A percentile compares a stretch with the other conserved stretches of the same genome.
These are phyloP conservation scores for Brassica hybrid DNA, from an alignment of 441 rosid species.

Conservation along the genomic window DNA sequence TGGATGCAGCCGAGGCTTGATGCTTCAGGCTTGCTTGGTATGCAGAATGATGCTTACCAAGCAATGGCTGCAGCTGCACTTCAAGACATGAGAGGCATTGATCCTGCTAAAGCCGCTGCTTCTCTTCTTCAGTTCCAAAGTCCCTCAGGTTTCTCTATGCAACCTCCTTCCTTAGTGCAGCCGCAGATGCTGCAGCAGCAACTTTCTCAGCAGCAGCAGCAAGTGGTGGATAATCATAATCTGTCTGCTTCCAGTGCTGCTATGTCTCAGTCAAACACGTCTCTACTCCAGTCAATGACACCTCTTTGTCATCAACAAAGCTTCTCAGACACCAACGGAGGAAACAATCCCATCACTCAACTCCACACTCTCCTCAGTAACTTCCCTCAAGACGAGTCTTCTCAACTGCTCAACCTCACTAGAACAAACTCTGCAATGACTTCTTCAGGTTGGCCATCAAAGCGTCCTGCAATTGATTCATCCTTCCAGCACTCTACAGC, in stretches of 20 bases:
- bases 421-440: slow-evolving; percentile 62
- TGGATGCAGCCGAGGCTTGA: slow-evolving; percentile 97
- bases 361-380: slow-evolving; percentile 82
- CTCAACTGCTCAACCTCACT: too few species aligned
- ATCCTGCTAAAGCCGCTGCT: slow-evolving; percentile 46
- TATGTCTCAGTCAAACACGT: slow-evolving; percentile 39
- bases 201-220: slow-evolving; percentile 75
- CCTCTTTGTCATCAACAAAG: slow-evolving; percentile 53
- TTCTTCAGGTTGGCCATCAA: slow-evolving; percentile 83
- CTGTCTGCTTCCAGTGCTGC: slow-evolving; percentile 45
- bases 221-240: slow-evolving; percentile 61
- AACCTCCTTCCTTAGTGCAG: slow-evolving; percentile 61
- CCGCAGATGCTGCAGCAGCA: slow-evolving; percentile 71
- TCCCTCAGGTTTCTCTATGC: too few species aligned
- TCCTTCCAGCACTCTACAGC: slow-evolving; percentile 59
- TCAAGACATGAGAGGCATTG: slow-evolving; percentile 85
- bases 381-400: slow-evolving; percentile 72
- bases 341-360: slow-evolving; percentile 71
- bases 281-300: slow-evolving; percentile 63
- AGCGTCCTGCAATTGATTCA: slow-evolving; percentile 78
- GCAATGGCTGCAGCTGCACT: slow-evolving; percentile 95
- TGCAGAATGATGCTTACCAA: slow-evolving; percentile 89
- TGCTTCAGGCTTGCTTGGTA: slow-evolving; percentile 72
- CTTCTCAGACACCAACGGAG: slow-evolving; percentile 84
- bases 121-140: slow-evolving; percentile 68